Evolutionary conservation across 1,139 yeast genomes (phyloP), one percentile per base, ranked within the genome.

Genomic region (Saccharomyces pastorianus): DNA sequence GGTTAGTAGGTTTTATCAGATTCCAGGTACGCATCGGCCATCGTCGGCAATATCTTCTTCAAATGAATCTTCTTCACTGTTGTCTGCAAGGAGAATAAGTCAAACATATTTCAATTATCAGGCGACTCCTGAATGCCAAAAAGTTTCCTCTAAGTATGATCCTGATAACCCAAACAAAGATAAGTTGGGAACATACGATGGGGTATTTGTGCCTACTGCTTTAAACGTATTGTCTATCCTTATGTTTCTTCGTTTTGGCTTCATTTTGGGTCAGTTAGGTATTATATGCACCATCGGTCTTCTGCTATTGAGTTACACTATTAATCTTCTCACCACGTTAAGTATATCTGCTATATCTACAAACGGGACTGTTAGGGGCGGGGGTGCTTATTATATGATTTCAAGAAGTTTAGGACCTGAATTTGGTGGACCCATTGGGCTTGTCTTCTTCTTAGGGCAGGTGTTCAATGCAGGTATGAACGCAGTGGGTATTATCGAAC

Each of bases 331-430:
- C 55, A 86, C 95, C 0, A 85, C 89, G 0, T 67, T 86, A 62
- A 84, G 90, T 44, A 79, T 86, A 56, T 82, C 88, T 58, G 93
- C 93, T 3, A 86, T 86, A 55, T 85, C 90, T 2, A 86, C 95
- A 3, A 86, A 86, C 66, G 95, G 95, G 28, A 85, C 88, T 0
- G 93, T 86, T 11, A 78, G 84, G 64, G 93, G 93, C 27, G 95
- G 95, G 14, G 95, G 95, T 31, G 91, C 93, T 0, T 86, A 86
- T 65, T 85, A 84, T 61, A 86, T 86, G 91, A 84, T 86, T 48
- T 83, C 89, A 14, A 72, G 95, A 63, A 83, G 89, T 46, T 71
- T 86, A 58, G 95, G 95, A 0, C 91, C 90, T 2, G 95, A 86
- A 64, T 86, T 86, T 68, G 95, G 95, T 34, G 93, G 93, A 3